Evolutionary conservation across 106 monocot species (phyloP), one percentile per base, ranked within the genome.

Genomic region (Platanthera guangdongensis): DNA sequence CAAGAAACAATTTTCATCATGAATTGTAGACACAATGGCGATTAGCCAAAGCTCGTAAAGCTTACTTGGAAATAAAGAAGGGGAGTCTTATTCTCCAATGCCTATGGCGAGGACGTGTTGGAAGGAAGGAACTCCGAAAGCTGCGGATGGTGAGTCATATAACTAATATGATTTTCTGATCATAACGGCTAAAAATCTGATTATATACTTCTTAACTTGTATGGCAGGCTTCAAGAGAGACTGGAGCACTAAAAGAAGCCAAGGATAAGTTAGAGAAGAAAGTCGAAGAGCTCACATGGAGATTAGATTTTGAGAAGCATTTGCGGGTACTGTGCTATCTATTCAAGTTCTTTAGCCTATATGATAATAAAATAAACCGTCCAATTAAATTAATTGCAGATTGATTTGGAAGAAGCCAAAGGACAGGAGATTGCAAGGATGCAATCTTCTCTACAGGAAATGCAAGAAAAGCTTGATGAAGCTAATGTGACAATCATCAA

Each of bases 181-280:
- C 9, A 21, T 77, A 5, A 13, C n/a, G 57, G 7, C 32, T 69
- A 14, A 50, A 50, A 68, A 5, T 8, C 54, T 25, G 16, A 53
- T 12, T 39, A 30, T 81, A n/a, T 57, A 75, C 9, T 47, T 60
- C 15, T 49, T 48, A 72, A 46, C 81, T 72, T 77, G 57, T 50
- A 50, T 84, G 75, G 12, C 76, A 99, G 99, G 99, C 86, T 80
- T 94, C 99, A 64, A 94, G 90, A 73, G 99, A 99, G 47, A 85
- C 94, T 8, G 99, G 99, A 4, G 99, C 99, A 75, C 90, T 99
- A 8, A 94, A 82, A 82, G 99, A 94, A 88, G 92, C 94, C 46
- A 99, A 99, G 79, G 99, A 99, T 73, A 94, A 94, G 70, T 71
- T 99, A 16, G 99, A 99, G 79, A 99, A 99, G 82, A 84, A 85